Conservation (phyloP, 352 stramenopile genomes). For the Phytophthora lateralis region DNA sequence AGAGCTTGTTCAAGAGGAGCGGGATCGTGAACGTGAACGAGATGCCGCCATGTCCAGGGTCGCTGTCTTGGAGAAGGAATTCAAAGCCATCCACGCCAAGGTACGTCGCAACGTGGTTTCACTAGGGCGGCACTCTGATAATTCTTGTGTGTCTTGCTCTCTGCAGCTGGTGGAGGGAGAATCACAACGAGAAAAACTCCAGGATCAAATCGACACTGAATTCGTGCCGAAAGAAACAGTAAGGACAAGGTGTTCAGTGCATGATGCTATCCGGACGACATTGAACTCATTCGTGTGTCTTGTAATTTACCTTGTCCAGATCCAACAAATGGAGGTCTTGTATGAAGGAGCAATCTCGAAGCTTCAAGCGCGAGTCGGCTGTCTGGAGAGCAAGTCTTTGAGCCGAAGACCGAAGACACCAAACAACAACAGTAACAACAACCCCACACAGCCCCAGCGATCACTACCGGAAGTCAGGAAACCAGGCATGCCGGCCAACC, state of each 20-base stretch:
- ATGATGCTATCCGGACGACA: neutral
- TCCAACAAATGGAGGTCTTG: slow-evolving; percentile 73
- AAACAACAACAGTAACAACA: slow-evolving; percentile 35
- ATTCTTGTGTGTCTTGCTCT: neutral
- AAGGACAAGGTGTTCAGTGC: slow-evolving; percentile 2
- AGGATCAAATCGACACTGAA: slow-evolving; percentile 55
- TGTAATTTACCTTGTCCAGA: slow-evolving; percentile 28
- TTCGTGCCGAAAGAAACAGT: slow-evolving; percentile 62
- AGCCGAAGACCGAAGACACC: slow-evolving; percentile 35
- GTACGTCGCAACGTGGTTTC: slow-evolving; percentile 10
- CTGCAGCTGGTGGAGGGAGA: slow-evolving; percentile 42
- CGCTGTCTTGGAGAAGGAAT: slow-evolving; percentile 35
- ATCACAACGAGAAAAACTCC: slow-evolving; percentile 35
- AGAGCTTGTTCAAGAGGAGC: slow-evolving; percentile 64
- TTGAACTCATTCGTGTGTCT: neutral
- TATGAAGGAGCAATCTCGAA: slow-evolving; percentile 78
- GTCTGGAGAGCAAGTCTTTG: slow-evolving; percentile 51
- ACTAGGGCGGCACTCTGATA: neutral
- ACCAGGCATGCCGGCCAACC: slow-evolving; percentile 20
- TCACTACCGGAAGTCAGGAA: slow-evolving; percentile 33
- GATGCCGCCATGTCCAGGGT: slow-evolving; percentile 27
- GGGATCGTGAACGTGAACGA: slow-evolving; percentile 51
- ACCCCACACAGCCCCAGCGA: slow-evolving; percentile 13
- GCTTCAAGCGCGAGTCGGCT: slow-evolving; percentile 66
- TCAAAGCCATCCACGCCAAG: slow-evolving; percentile 44